Percentiles rank a stretch among this genome's conserved stretches.
Evolutionary conservation across 441 rosid species (phyloP).

Genomic region (Eutrema salsugineum): DNA sequence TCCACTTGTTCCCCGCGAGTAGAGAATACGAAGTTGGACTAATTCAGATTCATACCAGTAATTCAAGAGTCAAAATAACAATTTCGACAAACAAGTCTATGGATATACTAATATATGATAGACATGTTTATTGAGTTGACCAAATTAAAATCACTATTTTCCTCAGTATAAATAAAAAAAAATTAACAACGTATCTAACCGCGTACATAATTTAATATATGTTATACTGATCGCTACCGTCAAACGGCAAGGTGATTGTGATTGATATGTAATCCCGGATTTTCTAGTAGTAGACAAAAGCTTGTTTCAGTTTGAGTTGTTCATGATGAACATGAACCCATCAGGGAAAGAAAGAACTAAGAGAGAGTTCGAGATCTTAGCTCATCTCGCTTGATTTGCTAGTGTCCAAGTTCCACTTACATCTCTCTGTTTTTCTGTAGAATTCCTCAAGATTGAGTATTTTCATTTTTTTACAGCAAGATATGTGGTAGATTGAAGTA

Average conservation of each 20-base stretch:
- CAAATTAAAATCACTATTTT: too few relatives aligned
- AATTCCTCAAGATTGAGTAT: conserved; percentile 32
- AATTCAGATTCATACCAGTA: too few relatives aligned
- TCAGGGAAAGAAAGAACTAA: conserved; percentile 42
- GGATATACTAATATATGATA: too few relatives aligned
- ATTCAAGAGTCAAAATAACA: too few relatives aligned
- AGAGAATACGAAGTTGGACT: too few relatives aligned
- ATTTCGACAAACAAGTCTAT: neutral
- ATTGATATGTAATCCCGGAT: conserved; percentile 38
- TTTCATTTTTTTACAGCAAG: too few relatives aligned
- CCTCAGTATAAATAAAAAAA: too few relatives aligned
- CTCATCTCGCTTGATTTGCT: conserved; percentile 39
- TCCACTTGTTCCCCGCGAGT: too few relatives aligned
- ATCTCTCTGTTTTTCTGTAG: conserved; percentile 43
- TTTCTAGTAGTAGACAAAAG: conserved; percentile 29
- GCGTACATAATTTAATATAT: neutral
- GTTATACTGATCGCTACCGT: conserved; percentile 35
- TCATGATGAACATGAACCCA: conserved; percentile 31
- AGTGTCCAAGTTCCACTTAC: conserved; percentile 31
- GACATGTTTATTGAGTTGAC: too few relatives aligned
- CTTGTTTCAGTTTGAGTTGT: conserved; percentile 40
- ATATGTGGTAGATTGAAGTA: too few relatives aligned
- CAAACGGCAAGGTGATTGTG: conserved; percentile 38
- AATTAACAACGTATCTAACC: neutral
- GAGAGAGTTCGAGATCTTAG: conserved; percentile 36